These are phyloP conservation scores for Zygoascus meyerae DNA, from an alignment of 1,139 yeast species.

Conservation along the genomic window DNA sequence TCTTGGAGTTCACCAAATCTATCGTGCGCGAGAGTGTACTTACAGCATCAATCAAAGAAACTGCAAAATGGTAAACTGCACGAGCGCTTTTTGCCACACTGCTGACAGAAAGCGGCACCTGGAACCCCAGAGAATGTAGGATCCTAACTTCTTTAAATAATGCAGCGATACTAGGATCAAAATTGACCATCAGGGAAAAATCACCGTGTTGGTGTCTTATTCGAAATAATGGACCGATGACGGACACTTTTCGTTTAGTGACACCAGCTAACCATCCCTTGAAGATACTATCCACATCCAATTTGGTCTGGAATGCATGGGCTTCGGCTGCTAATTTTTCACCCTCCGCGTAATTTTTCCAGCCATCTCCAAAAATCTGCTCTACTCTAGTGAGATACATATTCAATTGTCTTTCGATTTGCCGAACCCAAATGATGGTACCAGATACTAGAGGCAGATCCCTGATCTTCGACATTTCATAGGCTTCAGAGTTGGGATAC, in stretches of 20 bases:
- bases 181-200: slow-evolving; percentile 39
- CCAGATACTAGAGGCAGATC: slow-evolving; percentile 47
- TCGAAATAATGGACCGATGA: slow-evolving; percentile 40
- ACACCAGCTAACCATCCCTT: slow-evolving; percentile 43
- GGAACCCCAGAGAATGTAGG: slow-evolving; percentile 48
- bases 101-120: slow-evolving; percentile 49
- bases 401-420: slow-evolving; percentile 42
- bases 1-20: slow-evolving; percentile 28
- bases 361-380: slow-evolving; percentile 59
- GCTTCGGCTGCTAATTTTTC: slow-evolving; percentile 52
- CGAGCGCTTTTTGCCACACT: slow-evolving; percentile 43
- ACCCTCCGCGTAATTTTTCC: slow-evolving; percentile 75
- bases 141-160: slow-evolving; percentile 51
- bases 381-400: slow-evolving; percentile 42
- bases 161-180: slow-evolving; percentile 43
- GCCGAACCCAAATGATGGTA: slow-evolving; percentile 46
- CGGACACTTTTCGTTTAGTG: slow-evolving; percentile 22
- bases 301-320: slow-evolving; percentile 39
- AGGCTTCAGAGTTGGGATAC: slow-evolving; percentile 33
- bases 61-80: slow-evolving; percentile 54
- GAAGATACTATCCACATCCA: slow-evolving; percentile 42
- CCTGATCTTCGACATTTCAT: slow-evolving; percentile 34
- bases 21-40: slow-evolving; percentile 31
- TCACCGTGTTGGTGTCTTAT: slow-evolving; percentile 26
- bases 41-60: slow-evolving; percentile 48